Percentiles rank a stretch among this genome's conserved stretches.
Conservation (phyloP, 345 rosid genomes). For the Salix arbutifolia region DNA sequence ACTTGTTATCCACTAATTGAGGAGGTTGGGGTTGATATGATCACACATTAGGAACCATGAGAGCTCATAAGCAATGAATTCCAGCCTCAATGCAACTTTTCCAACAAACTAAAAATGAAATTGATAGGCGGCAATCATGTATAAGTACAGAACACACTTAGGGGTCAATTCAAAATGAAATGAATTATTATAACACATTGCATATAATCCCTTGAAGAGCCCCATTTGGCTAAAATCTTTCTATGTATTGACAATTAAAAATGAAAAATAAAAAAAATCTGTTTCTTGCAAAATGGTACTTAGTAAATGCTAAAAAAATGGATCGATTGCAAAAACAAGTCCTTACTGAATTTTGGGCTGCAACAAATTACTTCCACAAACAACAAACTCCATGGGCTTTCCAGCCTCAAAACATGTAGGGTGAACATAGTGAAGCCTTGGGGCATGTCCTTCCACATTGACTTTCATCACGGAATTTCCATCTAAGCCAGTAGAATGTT, state of each 20-base stretch:
- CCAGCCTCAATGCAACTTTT: neutral
- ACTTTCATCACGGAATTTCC: conserved; percentile 59
- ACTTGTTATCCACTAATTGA: neutral
- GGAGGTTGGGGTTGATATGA: neutral
- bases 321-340: neutral
- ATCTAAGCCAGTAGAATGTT: conserved; percentile 33
- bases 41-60: neutral
- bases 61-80: neutral
- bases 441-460: conserved; percentile 47
- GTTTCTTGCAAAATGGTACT: neutral
- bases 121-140: neutral
- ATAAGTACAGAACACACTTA: neutral
- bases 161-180: neutral
- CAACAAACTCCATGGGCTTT: conserved; percentile 76
- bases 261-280: neutral
- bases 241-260: neutral
- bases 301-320: neutral
- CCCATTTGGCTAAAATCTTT: neutral
- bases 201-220: neutral
- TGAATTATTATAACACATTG: neutral
- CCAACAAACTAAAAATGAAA: neutral
- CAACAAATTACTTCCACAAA: conserved; percentile 74
- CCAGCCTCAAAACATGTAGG: conserved; percentile 94
- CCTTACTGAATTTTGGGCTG: conserved; percentile 73
- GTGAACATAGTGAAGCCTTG: conserved; percentile 79